Base-by-base conservation (phyloP, 1,139 yeast species). In the Saccharomyces hybrid region DNA sequence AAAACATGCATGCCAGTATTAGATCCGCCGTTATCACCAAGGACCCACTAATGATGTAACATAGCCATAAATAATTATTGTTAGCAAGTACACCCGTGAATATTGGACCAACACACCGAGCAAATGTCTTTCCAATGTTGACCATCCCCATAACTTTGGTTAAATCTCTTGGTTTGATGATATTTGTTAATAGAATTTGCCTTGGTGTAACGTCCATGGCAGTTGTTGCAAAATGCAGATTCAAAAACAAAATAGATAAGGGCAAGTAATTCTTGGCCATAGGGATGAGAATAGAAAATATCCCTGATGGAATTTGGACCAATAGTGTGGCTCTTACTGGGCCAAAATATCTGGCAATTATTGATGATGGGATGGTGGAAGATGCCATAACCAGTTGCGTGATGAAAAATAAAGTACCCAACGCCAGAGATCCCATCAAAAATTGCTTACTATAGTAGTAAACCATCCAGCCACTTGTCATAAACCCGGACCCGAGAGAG, bases 181-280 rank as follows among this genome's bases (percentile, higher is more conserved):
- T 74, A 2, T 88, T 79, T 0, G 95, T 82, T 46, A 89, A 71
- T 47, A 90, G 73, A 4, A 89, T 81, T 68, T 89, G 96, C 53
- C 97, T 77, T 6, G 96, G 96, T 1, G 89, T 95, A 29, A 89
- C 96, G 66, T 90, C 97, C 93, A 89, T 88, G 0, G 90, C 80
- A 2, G 83, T 76, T 0, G 90, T 72, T 13, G 70, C 62, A 47
- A 67, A 71, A 53, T 66, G 71, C n/a, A 66, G 56, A 25, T 63
- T 57, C 38, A 71, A 61, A 1, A 70, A 51, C 0, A 64, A 2
- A 1, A 71, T 58, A 5, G 71, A 68, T 11, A 64, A 55, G n/a
- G 57, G 55, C 11, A 63, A 47, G 53, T 61, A 63, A 7, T 55
- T 53, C 25, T 63, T 67, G 9, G 67, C 64, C 14, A 78, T 64